Conservation (phyloP, 257 asterid genomes). For the Echium plantagineum region DNA sequence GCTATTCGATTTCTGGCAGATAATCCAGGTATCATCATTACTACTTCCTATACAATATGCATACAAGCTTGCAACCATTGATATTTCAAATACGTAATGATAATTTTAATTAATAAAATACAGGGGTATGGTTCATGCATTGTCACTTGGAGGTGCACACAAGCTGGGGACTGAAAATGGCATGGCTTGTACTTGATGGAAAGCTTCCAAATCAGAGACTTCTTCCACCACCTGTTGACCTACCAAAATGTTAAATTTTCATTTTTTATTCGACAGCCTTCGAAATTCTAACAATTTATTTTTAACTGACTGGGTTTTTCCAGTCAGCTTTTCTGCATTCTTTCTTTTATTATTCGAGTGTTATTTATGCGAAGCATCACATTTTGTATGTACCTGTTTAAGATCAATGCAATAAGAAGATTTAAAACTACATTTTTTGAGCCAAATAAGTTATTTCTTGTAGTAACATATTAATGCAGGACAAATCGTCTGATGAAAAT, state of each 20-base stretch:
- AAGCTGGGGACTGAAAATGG: constrained; percentile 59
- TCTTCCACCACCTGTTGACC: constrained; percentile 53
- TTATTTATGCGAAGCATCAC: background rate
- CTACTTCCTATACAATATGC: too few species aligned
- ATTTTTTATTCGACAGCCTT: background rate
- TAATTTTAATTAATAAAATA: background rate
- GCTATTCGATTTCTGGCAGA: constrained; percentile 51
- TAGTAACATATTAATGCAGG: background rate
- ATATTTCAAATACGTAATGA: background rate
- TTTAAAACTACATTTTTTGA: too few species aligned
- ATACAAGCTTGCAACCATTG: too few species aligned
- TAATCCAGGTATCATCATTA: constrained; percentile 39
- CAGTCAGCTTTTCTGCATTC: background rate
- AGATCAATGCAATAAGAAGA: background rate
- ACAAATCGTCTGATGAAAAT: too few species aligned
- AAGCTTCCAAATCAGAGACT: constrained; percentile 41
- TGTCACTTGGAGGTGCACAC: constrained; percentile 49
- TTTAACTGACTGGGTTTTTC: constrained; percentile 5
- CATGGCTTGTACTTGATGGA: constrained; percentile 57
- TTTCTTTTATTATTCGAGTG: background rate
- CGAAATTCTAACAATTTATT: background rate
- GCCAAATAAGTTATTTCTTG: background rate
- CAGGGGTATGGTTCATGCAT: constrained; percentile 60
- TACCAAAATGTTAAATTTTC: constrained; percentile 40
- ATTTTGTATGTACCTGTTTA: background rate